Evolutionary conservation across 805 yeast genomes (phyloP).

Genomic region (Wickerhamomyces strasburgensis): DNA sequence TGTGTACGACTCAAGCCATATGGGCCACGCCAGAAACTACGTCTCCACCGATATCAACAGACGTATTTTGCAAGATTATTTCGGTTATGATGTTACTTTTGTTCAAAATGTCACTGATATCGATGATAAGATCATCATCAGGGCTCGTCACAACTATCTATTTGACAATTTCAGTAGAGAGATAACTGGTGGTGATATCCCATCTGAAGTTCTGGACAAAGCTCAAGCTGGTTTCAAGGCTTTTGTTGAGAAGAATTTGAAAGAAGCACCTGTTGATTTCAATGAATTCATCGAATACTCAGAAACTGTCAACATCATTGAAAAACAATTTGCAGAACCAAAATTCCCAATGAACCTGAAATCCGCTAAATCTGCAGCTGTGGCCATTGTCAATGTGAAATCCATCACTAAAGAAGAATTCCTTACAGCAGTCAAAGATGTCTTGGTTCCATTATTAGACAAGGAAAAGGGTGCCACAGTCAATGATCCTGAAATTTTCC

Average conservation of each 20-base stretch:
- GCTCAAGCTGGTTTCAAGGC: constrained; percentile 39
- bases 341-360: constrained; percentile 80
- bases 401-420: constrained; percentile 31
- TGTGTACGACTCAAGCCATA: constrained; percentile 90
- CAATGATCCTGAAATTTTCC: constrained; percentile 80
- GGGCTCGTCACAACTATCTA: constrained; percentile 86
- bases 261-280: constrained; percentile 32
- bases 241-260: constrained; percentile 53
- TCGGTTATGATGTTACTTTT: constrained; percentile 82
- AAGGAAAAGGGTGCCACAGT: constrained; percentile 66
- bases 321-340: constrained; percentile 56
- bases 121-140: constrained; percentile 92
- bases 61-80: constrained; percentile 82
- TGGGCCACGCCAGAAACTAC: constrained; percentile 98
- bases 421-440: constrained; percentile 59
- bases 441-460: constrained; percentile 71
- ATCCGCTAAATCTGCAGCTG: constrained; percentile 51
- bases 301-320: constrained; percentile 41
- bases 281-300: constrained; percentile 50
- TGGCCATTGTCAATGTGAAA: constrained; percentile 34
- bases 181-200: constrained; percentile 22
- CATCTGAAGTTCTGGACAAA: constrained; percentile 33
- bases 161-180: constrained; percentile 53
- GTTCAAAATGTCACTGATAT: constrained; percentile 98
- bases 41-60: constrained; percentile 92